Conservation (phyloP, 2,329 filamentous ascomycete species). For the Trichothecium roseum region DNA sequence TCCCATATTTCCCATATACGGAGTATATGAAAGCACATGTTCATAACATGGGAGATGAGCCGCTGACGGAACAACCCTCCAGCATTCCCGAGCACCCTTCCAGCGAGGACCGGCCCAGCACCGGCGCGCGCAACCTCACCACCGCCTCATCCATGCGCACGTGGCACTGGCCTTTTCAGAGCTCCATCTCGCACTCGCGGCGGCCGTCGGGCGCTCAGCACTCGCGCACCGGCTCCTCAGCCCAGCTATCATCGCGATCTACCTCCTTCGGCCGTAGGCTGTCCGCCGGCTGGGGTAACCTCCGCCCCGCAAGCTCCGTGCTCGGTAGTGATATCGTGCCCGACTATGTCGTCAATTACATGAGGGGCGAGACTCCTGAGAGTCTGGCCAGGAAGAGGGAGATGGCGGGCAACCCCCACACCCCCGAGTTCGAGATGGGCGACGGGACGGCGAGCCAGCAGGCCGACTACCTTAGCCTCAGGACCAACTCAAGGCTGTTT, state of each 20-base stretch:
- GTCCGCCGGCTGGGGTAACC: slow-evolving; percentile 13
- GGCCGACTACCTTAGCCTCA: slow-evolving; percentile 1
- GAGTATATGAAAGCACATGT: no score
- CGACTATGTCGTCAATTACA: slow-evolving; percentile 45
- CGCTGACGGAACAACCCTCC: not conserved
- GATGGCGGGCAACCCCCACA: slow-evolving; percentile 13
- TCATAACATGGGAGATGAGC: not conserved
- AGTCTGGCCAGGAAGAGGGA: slow-evolving; percentile 34
- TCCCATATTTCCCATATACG: no score
- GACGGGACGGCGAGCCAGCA: not conserved
- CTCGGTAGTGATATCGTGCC: slow-evolving; percentile 37
- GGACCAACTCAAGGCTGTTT: slow-evolving; percentile 2
- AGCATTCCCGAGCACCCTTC: slow-evolving; percentile 5
- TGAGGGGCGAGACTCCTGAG: slow-evolving; percentile 45
- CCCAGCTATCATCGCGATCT: slow-evolving; percentile 1
- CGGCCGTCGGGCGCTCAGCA: not conserved
- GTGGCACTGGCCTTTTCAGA: slow-evolving; percentile 4
- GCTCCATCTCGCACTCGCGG: slow-evolving; percentile 2
- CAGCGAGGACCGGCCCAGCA: slow-evolving; percentile 1
- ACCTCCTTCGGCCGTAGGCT: not conserved
- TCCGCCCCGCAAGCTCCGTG: slow-evolving; percentile 17
- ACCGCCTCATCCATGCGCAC: slow-evolving; percentile 3
- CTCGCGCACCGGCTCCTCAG: not conserved
- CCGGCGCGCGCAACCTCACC: slow-evolving; percentile 1
- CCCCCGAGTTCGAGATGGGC: slow-evolving; percentile 13